Evolutionary conservation across 2,329 filamentous ascomycete species (phyloP).

Genomic region (Diaporthe citri): DNA sequence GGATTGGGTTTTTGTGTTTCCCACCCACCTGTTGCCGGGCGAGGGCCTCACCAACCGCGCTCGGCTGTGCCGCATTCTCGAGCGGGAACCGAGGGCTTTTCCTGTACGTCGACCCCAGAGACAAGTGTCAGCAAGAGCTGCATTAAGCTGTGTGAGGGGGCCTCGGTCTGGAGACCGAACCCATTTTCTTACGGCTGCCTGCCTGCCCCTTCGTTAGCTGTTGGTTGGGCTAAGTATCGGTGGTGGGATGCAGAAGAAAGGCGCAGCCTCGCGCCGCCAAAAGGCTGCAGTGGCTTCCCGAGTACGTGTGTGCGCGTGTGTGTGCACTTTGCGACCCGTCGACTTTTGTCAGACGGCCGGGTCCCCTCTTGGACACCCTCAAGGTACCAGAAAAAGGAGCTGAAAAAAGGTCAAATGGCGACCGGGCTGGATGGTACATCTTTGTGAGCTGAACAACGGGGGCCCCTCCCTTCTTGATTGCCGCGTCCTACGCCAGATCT

Average conservation of each 20-base stretch:
- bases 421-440: not conserved
- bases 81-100: not conserved
- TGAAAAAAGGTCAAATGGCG: not conserved
- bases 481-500: slow-evolving; percentile 27
- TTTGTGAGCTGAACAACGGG: slow-evolving; percentile 23
- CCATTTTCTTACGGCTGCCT: slow-evolving; percentile 5
- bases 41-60: not conserved
- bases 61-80: not conserved
- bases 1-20: not conserved
- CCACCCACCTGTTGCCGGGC: not conserved
- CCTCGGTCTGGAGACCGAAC: not conserved
- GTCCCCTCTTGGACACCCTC: slow-evolving; percentile 1
- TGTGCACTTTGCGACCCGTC: not conserved
- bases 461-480: slow-evolving; percentile 8
- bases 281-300: not conserved
- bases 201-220: not conserved
- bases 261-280: slow-evolving; percentile 11
- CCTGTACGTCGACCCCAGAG: not conserved
- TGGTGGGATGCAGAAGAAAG: slow-evolving; percentile 9
- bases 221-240: not conserved
- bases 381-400: not conserved
- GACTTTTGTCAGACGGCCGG: slow-evolving; percentile 25
- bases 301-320: not conserved
- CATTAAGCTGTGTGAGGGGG: not conserved
- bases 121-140: slow-evolving; percentile 6